phyloP scores from a whole-genome alignment of 2,329 filamentous ascomycete species.

The Talaromyces rugulosus region DNA sequence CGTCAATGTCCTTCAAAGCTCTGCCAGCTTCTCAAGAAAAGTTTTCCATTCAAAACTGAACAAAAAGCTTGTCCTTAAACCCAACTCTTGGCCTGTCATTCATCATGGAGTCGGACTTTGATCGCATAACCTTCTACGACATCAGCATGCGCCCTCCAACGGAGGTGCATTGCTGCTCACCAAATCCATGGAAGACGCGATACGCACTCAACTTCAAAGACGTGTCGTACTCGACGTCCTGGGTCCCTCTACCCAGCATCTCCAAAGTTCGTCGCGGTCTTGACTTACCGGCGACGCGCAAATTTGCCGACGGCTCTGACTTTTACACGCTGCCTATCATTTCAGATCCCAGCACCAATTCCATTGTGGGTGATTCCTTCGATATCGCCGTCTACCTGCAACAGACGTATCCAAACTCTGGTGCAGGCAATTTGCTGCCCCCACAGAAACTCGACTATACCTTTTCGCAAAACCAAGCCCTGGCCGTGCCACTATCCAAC shows the following conservation, averaged over 20 bases:
- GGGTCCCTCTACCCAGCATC: constrained; percentile 54
- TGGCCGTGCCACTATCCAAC: constrained; percentile 39
- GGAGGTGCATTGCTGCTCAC: constrained; percentile 22
- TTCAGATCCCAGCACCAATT: constrained; percentile 39
- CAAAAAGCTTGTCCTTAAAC: background rate
- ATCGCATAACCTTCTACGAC: constrained; percentile 44
- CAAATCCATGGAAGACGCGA: constrained; percentile 52
- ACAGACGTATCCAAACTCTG: constrained; percentile 44
- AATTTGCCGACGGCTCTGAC: constrained; percentile 53
- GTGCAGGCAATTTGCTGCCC: constrained; percentile 49
- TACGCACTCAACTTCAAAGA: constrained; percentile 49
- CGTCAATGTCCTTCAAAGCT: background rate
- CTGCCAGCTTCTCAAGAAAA: background rate
- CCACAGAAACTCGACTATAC: constrained; percentile 36
- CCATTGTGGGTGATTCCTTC: constrained; percentile 57
- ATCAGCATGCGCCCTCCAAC: constrained; percentile 37
- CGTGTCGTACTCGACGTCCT: constrained; percentile 47
- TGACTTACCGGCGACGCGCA: constrained; percentile 48
- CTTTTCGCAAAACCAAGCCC: constrained; percentile 17
- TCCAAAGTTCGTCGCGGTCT: constrained; percentile 45
- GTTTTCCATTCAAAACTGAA: background rate
- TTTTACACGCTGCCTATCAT: constrained; percentile 60
- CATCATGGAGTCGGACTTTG: background rate
- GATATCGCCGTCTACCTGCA: constrained; percentile 62
- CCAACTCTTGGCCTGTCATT: background rate